Conservation (phyloP, 371 early-diverging fungal genomes). For the Basidiobolus heterosporus region DNA sequence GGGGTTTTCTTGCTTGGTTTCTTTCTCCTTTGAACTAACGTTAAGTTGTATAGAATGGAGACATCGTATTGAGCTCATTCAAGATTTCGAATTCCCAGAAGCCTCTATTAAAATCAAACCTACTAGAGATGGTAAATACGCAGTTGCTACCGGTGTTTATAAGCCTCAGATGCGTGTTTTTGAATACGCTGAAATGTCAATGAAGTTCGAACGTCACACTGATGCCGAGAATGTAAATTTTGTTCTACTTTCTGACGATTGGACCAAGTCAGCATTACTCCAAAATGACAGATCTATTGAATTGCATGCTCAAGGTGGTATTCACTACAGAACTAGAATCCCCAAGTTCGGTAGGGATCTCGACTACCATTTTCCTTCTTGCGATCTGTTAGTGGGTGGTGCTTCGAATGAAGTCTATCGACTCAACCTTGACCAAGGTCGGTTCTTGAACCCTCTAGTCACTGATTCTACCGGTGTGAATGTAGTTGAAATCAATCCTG, state of each 20-base stretch:
- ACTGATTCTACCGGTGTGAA: conserved; percentile 73
- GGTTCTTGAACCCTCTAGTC: conserved; percentile 70
- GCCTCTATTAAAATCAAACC: conserved; percentile 72
- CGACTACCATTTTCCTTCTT: conserved; percentile 78
- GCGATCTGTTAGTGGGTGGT: conserved; percentile 79
- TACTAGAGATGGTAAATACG: conserved; percentile 72
- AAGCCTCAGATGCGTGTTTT: conserved; percentile 95
- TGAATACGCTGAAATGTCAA: conserved; percentile 80
- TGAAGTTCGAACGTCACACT: conserved; percentile 96
- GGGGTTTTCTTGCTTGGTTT: neutral
- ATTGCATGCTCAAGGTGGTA: conserved; percentile 90
- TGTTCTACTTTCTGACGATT: conserved; percentile 85
- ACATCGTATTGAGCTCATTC: conserved; percentile 80
- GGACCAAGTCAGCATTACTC: conserved; percentile 88
- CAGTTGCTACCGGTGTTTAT: conserved; percentile 86
- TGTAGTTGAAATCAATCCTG: conserved; percentile 65
- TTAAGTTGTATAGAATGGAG: conserved; percentile 46
- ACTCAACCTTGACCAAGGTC: conserved; percentile 87
- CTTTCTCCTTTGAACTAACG: neutral
- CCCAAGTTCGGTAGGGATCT: conserved; percentile 91
- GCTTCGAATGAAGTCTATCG: conserved; percentile 75
- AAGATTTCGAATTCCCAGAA: conserved; percentile 97
- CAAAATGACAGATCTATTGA: conserved; percentile 90
- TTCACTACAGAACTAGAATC: conserved; percentile 89
- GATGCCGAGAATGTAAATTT: conserved; percentile 88